These are phyloP conservation scores for Paspalum vaginatum DNA, from an alignment of 176 grass and related monocot genomes.

Conservation along the genomic window DNA sequence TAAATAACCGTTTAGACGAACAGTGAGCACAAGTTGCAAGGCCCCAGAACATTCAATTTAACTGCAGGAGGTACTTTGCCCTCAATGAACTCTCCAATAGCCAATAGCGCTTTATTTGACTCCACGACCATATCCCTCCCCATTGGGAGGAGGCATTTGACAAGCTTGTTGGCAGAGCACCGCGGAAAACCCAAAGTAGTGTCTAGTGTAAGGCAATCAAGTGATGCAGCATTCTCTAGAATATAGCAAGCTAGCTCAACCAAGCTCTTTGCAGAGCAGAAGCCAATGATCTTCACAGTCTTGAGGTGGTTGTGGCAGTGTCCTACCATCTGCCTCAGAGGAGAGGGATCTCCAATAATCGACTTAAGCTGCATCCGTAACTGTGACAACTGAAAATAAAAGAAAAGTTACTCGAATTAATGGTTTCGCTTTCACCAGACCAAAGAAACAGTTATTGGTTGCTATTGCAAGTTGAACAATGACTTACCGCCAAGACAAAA, in stretches of 20 bases:
- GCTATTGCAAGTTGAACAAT: neutral
- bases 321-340: neutral
- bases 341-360: neutral
- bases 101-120: neutral
- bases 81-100: neutral
- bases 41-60: neutral
- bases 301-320: too few relatives aligned
- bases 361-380: neutral
- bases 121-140: neutral
- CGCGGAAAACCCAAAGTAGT: neutral
- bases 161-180: neutral
- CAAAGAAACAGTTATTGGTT: too few relatives aligned
- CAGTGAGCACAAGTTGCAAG: neutral
- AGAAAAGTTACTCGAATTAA: neutral
- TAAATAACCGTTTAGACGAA: too few relatives aligned
- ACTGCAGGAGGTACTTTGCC: neutral
- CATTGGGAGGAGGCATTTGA: neutral
- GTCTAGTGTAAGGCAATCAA: neutral
- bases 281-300: too few relatives aligned
- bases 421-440: neutral
- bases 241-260: too few relatives aligned
- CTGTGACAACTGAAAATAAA: neutral
- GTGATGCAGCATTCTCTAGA: neutral
- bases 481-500: neutral
- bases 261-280: too few relatives aligned